Conservation (phyloP, 208 protist genomes). For the Leishmania gerbilli region DNA sequence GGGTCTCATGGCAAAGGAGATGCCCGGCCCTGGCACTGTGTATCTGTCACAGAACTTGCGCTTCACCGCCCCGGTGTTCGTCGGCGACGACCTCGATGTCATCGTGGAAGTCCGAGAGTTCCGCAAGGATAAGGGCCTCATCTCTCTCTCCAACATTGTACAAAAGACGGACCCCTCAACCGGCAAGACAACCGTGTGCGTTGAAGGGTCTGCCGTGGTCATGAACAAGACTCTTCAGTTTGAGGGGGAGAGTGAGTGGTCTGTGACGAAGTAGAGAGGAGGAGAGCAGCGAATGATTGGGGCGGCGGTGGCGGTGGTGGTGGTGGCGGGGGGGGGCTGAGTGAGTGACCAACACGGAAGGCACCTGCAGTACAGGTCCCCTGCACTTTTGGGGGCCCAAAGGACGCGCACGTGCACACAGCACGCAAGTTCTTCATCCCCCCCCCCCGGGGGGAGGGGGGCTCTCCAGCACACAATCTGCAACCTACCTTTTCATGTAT, state of each 20-base stretch:
- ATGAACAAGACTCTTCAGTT: constrained; percentile 82
- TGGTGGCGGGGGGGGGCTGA: no score
- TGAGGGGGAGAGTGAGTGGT: constrained; percentile 85
- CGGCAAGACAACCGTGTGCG: constrained; percentile 53
- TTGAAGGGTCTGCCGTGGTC: constrained; percentile 77
- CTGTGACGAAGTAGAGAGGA: constrained; percentile 30
- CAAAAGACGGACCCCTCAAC: constrained; percentile 55
- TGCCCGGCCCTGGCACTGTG: constrained; percentile 82
- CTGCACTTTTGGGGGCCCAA: neutral
- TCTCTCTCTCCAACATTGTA: constrained; percentile 64
- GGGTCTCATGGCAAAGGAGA: constrained; percentile 69
- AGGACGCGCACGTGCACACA: neutral
- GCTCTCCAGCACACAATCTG: neutral
- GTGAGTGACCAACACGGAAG: neutral
- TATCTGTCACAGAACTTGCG: constrained; percentile 84
- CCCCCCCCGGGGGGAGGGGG: neutral
- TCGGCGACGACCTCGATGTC: constrained; percentile 76
- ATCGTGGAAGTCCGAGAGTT: constrained; percentile 69
- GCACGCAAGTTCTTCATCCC: neutral
- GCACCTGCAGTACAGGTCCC: neutral
- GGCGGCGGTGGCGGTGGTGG: neutral
- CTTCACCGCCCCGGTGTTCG: constrained; percentile 80
- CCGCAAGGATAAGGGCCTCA: constrained; percentile 61
- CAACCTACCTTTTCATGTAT: neutral
- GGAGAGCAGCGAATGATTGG: neutral